Evolutionary conservation across 192 early-diverging fungal species (phyloP), one percentile per base, ranked within the genome.

Genomic region (Irineochytrium annulatum): DNA sequence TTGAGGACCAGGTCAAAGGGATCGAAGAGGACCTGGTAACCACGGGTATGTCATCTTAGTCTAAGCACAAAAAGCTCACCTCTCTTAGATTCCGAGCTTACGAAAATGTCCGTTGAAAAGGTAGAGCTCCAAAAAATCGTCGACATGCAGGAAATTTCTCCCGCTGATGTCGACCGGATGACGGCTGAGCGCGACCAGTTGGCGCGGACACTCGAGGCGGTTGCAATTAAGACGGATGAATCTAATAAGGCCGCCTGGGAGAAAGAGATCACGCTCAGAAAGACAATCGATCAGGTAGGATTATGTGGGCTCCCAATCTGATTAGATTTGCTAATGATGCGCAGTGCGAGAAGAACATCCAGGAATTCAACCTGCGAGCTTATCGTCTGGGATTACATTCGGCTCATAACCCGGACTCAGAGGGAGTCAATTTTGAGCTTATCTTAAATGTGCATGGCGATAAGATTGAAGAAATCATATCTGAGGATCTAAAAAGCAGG

Each of bases 101-200:
- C 51, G 28, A 55, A 76, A 41, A 63, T 86, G 32, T 68, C 76
- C 31, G 65, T 60, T 33, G 86, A 87, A 48, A 81, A 79, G 60
- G 68, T 49, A 1, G 67, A 74, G 43, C 72, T 89, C 34, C 79
- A 85, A 57, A 43, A 59, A n/a, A 74, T 77, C 11, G 88, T 91
- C 8, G 88, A 91, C 52, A 67, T 70, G 49, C 89, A 91, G 67
- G 84, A 87, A 62, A 84, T 91, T 32, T 85, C 81, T 27, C 83
- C 87, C 34, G 83, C 84, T 29, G 89, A 91, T 70, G 83, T 90
- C 27, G 89, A 91, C 56, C 77, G 88, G 20, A 91, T 91, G 88
- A 86, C 78, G 46, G 77, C 82, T 28, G 89, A 91, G 69, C 74
- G 83, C 32, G 87, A 89, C 49, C 81, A 85, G 69, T 74, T 91